These are phyloP conservation scores for Entomortierella lignicola DNA, from an alignment of 192 early-diverging fungal species.

Conservation along the genomic window DNA sequence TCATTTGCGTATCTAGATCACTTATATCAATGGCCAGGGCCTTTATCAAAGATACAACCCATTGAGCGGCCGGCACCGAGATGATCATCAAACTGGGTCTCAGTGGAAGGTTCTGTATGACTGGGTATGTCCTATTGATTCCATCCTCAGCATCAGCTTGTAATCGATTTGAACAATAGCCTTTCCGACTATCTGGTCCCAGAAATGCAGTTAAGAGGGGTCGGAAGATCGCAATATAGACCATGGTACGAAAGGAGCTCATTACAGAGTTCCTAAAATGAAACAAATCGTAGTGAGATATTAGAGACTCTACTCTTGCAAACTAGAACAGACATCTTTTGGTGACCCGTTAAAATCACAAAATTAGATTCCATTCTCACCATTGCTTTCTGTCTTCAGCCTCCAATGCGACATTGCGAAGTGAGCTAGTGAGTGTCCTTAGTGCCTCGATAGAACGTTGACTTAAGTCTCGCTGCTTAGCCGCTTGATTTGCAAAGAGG, in stretches of 20 bases:
- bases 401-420: conserved; percentile 16
- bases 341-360: too few species aligned
- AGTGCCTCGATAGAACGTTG: conserved; percentile 16
- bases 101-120: background rate
- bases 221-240: conserved; percentile 2
- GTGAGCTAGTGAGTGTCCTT: conserved; percentile 13
- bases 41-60: conserved; percentile 13
- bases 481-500: conserved; percentile 15
- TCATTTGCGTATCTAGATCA: background rate
- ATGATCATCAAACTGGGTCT: conserved; percentile 15
- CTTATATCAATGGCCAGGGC: conserved; percentile 12
- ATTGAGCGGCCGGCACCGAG: conserved; percentile 16
- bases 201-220: conserved; percentile 36
- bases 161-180: background rate
- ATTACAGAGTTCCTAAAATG: conserved; percentile 14
- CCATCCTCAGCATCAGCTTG: background rate
- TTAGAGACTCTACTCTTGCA: background rate
- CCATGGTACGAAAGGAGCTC: conserved; percentile 24
- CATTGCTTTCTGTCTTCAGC: conserved; percentile 30
- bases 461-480: background rate
- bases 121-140: background rate
- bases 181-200: background rate
- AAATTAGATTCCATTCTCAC: background rate
- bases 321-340: too few species aligned
- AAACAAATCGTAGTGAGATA: background rate